Conservation (phyloP, 169 alveolate species). For the Cryptosporidium ryanae region DNA sequence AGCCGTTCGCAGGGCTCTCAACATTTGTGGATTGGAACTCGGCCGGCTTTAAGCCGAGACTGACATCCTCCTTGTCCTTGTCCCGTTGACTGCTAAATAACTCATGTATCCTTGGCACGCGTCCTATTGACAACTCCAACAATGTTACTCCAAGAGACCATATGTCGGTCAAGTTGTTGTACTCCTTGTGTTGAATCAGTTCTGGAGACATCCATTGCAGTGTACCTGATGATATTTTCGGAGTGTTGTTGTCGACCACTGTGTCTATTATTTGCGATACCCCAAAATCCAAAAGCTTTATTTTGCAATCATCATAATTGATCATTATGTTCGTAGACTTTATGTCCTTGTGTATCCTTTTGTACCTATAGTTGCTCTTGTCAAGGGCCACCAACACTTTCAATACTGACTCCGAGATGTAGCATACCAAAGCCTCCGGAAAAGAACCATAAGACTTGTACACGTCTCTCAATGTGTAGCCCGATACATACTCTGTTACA, state of each 20-base stretch:
- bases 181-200: conserved; percentile 15
- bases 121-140: conserved; percentile 52
- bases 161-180: conserved; percentile 41
- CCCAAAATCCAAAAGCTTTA: conserved; percentile 68
- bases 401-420: conserved; percentile 10
- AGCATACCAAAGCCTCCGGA: conserved; percentile 48
- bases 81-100: neutral
- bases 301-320: conserved; percentile 32
- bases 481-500: conserved; percentile 68
- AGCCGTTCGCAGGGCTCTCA: no score
- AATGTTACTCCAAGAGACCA: conserved; percentile 68
- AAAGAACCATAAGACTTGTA: conserved; percentile 73
- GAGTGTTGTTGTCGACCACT: conserved; percentile 9
- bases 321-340: conserved; percentile 68
- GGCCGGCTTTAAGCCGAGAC: no score
- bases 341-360: conserved; percentile 59
- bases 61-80: no score
- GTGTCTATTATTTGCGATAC: conserved; percentile 65
- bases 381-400: conserved; percentile 4
- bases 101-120: conserved; percentile 40
- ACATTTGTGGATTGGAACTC: no score
- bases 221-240: conserved; percentile 65
- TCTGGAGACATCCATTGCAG: conserved; percentile 74
- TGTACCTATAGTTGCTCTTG: conserved; percentile 38
- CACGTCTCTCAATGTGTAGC: conserved; percentile 57